phyloP scores from a whole-genome alignment of 2,329 filamentous ascomycete genomes.

The Sporothrix pseudoabietina region DNA sequence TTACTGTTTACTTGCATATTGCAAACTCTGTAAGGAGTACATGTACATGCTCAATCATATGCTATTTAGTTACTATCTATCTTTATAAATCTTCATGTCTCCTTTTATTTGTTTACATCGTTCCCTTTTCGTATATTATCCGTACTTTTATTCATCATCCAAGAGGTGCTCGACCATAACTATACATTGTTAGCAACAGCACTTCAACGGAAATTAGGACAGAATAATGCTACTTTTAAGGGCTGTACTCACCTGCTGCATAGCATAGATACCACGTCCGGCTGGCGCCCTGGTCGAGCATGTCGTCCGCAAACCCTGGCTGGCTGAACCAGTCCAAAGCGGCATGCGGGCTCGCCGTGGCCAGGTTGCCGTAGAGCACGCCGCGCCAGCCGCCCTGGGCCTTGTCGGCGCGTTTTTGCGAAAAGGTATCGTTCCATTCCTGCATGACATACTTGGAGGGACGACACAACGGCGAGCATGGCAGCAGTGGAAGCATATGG shows the following conservation, averaged over 20 bases:
- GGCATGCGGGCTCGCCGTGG: slow-evolving; percentile 68
- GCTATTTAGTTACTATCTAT: not conserved
- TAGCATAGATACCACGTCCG: slow-evolving; percentile 84
- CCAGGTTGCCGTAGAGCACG: slow-evolving; percentile 79
- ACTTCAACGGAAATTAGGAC: not conserved
- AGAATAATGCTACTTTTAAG: not conserved
- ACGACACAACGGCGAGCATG: slow-evolving; percentile 68
- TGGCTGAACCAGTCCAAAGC: slow-evolving; percentile 76
- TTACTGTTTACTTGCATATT: not conserved
- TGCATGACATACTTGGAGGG: slow-evolving; percentile 70
- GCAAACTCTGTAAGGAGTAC: too few relatives aligned
- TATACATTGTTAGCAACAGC: not conserved
- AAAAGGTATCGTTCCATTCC: slow-evolving; percentile 83
- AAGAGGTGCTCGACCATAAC: not conserved
- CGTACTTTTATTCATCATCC: not conserved
- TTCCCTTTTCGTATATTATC: not conserved
- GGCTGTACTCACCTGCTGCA: slow-evolving; percentile 63
- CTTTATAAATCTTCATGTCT: not conserved
- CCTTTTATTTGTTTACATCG: not conserved
- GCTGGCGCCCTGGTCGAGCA: slow-evolving; percentile 80
- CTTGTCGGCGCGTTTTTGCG: slow-evolving; percentile 63
- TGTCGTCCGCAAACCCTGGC: slow-evolving; percentile 64
- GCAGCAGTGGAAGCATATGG: slow-evolving; percentile 78
- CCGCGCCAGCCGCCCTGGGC: slow-evolving; percentile 82
- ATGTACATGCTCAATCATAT: not conserved